phyloP scores from a whole-genome alignment of 352 stramenopile genomes.

The Phytopythium oedochilum region DNA sequence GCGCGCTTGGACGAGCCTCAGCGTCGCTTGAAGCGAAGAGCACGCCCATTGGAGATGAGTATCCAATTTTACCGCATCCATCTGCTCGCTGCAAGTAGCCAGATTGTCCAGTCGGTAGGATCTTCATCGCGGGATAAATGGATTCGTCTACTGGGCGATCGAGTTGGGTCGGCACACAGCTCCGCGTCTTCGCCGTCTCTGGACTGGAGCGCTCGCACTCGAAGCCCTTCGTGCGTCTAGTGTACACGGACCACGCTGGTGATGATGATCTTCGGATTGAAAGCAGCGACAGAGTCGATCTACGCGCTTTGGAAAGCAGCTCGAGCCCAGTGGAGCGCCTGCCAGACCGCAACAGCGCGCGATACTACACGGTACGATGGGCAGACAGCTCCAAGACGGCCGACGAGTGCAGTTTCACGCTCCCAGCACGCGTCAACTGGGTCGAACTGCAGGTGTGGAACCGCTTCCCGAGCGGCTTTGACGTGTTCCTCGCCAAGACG shows the following conservation, averaged over 20 bases:
- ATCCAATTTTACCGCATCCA: neutral
- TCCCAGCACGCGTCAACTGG: slow-evolving; percentile 29
- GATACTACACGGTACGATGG: slow-evolving; percentile 31
- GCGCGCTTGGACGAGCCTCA: neutral
- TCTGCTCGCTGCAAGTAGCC: no score
- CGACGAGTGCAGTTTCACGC: slow-evolving; percentile 9
- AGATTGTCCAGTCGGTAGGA: neutral
- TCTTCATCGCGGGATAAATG: neutral
- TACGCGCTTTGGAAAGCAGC: neutral
- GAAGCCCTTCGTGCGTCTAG: slow-evolving; percentile 40
- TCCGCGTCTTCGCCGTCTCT: slow-evolving; percentile 19
- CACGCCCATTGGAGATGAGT: neutral
- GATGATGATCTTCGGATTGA: neutral
- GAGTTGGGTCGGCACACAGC: neutral
- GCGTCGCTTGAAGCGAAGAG: neutral
- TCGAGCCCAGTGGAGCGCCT: neutral
- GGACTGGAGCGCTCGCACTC: slow-evolving; percentile 40
- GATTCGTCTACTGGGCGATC: neutral
- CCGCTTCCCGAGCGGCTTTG: slow-evolving; percentile 42
- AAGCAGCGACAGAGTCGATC: slow-evolving; percentile 12
- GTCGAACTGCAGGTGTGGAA: slow-evolving; percentile 70
- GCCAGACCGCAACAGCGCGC: neutral
- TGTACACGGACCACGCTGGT: slow-evolving; percentile 23
- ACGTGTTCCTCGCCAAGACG: slow-evolving; percentile 44
- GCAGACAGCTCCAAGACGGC: no score